phyloP scores from a whole-genome alignment of 148 eudicot species.

The Rhododendron kiyosumense region DNA sequence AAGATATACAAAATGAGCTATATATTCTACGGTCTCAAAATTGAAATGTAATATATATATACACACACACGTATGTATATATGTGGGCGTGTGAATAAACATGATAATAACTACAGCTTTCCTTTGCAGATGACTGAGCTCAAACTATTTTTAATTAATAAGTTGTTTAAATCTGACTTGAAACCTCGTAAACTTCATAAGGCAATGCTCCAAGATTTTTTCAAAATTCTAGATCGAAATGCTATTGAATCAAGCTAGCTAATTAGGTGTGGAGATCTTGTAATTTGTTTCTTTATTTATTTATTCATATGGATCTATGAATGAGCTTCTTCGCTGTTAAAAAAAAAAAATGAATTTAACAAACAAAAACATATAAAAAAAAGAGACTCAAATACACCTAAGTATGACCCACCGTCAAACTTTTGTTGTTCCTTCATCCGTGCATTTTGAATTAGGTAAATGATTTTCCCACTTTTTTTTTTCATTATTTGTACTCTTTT shows the following conservation, averaged over 20 bases:
- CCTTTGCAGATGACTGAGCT: too few species aligned
- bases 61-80: too few species aligned
- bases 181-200: not conserved
- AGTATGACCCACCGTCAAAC: not conserved
- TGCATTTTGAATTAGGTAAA: not conserved
- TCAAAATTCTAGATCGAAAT: not conserved
- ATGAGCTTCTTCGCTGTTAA: not conserved
- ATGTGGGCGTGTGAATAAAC: too few species aligned
- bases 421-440: not conserved
- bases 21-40: not conserved
- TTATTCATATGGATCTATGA: not conserved
- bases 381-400: too few species aligned
- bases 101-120: too few species aligned
- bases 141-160: not conserved
- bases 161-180: not conserved
- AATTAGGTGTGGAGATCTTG: not conserved
- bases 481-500: too few species aligned
- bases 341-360: too few species aligned
- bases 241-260: not conserved
- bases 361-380: too few species aligned
- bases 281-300: not conserved
- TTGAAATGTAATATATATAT: too few species aligned
- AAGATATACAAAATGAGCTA: not conserved
- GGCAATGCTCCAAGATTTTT: not conserved
- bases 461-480: too few species aligned